Evolutionary conservation across 2,329 filamentous ascomycete species (phyloP), one percentile per base, ranked within the genome.

Genomic region (Fusarium sarcochroum): DNA sequence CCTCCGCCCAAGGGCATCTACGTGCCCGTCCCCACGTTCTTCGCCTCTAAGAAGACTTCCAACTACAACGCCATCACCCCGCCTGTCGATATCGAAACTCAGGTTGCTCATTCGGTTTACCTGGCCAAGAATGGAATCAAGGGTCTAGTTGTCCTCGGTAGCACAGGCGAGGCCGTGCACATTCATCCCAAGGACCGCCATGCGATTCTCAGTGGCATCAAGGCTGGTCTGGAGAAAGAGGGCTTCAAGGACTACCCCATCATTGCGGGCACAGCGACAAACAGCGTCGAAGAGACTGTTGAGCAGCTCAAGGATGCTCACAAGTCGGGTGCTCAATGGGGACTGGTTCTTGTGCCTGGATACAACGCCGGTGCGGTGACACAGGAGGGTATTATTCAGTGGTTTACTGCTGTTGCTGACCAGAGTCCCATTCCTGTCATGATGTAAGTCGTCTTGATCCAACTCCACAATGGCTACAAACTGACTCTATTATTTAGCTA

Each of bases 1-100:
- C 57, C 77, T 63, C 86, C 86, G 40, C 85, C 86, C 27, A 82
- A 83, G 44, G 87, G 87, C 66, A 84, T 89, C 71, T 88, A 86
- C 73, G 86, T 89, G 60, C 86, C 86, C 42, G 83, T 89, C 42
- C 89, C 89, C 7, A 91, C 89, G 49, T 91, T 91, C 81, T 91
- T 90, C 81, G 83, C 68, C 38, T 58, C 72, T 30, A 83, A 78
- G 70, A 81, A 74, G 47, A 73, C 81, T 7, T 75, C 82, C 30
- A 75, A 80, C 47, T 83, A 82, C 61, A 78, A 82, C 46, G 70
- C 81, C 8, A 75, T 83, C 45, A 82, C 85, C 46, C 79, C 86
- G 25, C 80, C 84, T 8, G 79, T 90, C 50, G 89, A 91, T 71
- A 78, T 88, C 60, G 80, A 84, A 46, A 84, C 87, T 1, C 89